A percentile compares a stretch with the other conserved stretches of the same genome.
These are phyloP conservation scores for Emergomyces pasteurianus DNA, from an alignment of 2,329 filamentous ascomycete genomes.

Conservation along the genomic window DNA sequence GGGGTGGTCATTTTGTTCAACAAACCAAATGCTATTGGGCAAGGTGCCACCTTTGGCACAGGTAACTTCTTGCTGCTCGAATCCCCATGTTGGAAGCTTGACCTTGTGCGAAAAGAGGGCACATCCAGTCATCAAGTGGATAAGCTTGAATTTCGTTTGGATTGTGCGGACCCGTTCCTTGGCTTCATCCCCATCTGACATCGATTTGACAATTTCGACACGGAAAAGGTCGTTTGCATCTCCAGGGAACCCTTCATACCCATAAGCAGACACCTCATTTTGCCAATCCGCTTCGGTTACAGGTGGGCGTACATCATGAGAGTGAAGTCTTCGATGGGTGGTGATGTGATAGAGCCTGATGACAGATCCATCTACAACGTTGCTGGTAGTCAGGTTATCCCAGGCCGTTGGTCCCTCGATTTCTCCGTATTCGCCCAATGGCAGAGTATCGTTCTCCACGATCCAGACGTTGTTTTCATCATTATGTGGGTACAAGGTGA, in stretches of 20 bases:
- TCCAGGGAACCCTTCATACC: constrained; percentile 90
- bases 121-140: constrained; percentile 95
- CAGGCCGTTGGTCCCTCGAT: constrained; percentile 75
- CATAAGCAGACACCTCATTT: constrained; percentile 92
- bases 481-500: constrained; percentile 97
- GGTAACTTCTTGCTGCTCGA: constrained; percentile 97
- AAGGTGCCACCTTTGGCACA: constrained; percentile 83
- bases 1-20: constrained; percentile 83
- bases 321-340: constrained; percentile 84
- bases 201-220: constrained; percentile 82
- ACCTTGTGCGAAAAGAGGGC: constrained; percentile 97
- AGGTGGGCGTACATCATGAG: constrained; percentile 70
- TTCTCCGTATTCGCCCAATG: constrained; percentile 61
- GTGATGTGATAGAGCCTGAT: constrained; percentile 72
- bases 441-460: constrained; percentile 92
- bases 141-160: constrained; percentile 87
- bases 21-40: constrained; percentile 94
- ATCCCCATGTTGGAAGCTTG: constrained; percentile 96
- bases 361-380: constrained; percentile 67
- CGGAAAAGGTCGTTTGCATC: constrained; percentile 96
- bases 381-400: constrained; percentile 58
- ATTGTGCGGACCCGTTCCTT: constrained; percentile 85
- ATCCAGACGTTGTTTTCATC: constrained; percentile 96
- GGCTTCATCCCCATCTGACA: constrained; percentile 66
- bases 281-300: constrained; percentile 87